Percentiles rank a stretch among this genome's conserved stretches.
Evolutionary conservation across 2,329 filamentous ascomycete genomes (phyloP).

Genomic region (Colletotrichum agaves): DNA sequence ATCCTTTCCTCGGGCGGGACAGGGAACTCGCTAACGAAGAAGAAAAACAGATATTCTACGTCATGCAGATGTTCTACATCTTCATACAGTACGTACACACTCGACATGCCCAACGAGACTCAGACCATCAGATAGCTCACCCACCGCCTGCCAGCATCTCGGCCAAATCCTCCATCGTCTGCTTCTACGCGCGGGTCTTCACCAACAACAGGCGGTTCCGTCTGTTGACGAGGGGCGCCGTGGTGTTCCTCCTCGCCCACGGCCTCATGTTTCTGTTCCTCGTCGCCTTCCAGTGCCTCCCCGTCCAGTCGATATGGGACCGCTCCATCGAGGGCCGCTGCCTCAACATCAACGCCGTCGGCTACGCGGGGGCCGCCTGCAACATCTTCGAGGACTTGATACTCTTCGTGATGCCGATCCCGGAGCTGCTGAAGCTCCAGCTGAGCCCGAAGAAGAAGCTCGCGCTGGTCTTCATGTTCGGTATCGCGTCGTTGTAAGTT

Average conservation of each 20-base stretch:
- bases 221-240: neutral
- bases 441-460: conserved; percentile 22
- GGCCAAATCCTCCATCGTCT: conserved; percentile 41
- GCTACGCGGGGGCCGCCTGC: conserved; percentile 26
- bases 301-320: conserved; percentile 37
- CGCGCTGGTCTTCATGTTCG: conserved; percentile 36
- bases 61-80: conserved; percentile 41
- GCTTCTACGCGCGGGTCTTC: conserved; percentile 42
- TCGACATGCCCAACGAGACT: fast-evolving
- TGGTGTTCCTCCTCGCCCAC: conserved; percentile 31
- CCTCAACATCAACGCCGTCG: conserved; percentile 22
- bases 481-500: conserved; percentile 38
- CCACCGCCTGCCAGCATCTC: conserved; percentile 8
- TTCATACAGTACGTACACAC: conserved; percentile 30
- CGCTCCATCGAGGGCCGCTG: conserved; percentile 19
- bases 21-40: fast-evolving
- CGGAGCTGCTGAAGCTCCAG: conserved; percentile 34
- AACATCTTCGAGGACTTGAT: conserved; percentile 38
- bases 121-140: fast-evolving
- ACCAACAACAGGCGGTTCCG: conserved; percentile 20
- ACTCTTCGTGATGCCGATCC: conserved; percentile 35
- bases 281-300: conserved; percentile 39
- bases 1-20: too few relatives aligned
- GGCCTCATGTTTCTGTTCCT: conserved; percentile 38
- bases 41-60: conserved; percentile 35